Percentiles rank a stretch among this genome's conserved stretches.
phyloP scores from a whole-genome alignment of 2,329 filamentous ascomycete genomes.

The Penicillium janthinellum region DNA sequence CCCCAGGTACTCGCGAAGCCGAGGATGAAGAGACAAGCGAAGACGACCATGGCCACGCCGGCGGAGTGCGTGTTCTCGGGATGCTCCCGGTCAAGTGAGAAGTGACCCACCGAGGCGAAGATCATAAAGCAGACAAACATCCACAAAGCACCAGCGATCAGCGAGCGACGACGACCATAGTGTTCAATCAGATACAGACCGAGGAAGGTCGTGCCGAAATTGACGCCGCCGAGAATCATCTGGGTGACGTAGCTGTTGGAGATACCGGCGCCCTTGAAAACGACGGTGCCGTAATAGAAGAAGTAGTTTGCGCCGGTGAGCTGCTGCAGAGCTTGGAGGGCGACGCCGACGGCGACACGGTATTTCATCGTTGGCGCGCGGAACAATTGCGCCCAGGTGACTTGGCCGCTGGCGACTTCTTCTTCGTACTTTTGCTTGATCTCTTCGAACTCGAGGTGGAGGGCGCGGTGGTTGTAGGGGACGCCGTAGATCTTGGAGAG shows the following conservation, averaged over 20 bases:
- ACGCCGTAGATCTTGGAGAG: constrained; percentile 59
- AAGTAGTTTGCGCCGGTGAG: constrained; percentile 50
- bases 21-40: constrained; percentile 71
- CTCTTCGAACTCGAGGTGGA: constrained; percentile 56
- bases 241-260: constrained; percentile 64
- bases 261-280: constrained; percentile 66
- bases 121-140: constrained; percentile 67
- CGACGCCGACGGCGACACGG: constrained; percentile 44
- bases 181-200: constrained; percentile 70
- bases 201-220: constrained; percentile 66
- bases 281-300: constrained; percentile 55
- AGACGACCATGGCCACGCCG: constrained; percentile 69
- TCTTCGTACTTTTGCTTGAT: constrained; percentile 59
- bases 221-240: constrained; percentile 67
- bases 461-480: constrained; percentile 54
- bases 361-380: constrained; percentile 47
- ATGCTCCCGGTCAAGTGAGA: constrained; percentile 36
- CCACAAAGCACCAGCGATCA: constrained; percentile 68
- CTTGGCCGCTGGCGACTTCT: constrained; percentile 45
- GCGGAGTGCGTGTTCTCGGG: constrained; percentile 49
- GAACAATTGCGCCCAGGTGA: constrained; percentile 42
- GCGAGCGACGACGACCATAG: constrained; percentile 67
- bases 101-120: constrained; percentile 61
- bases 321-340: constrained; percentile 48
- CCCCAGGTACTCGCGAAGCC: constrained; percentile 71